A percentile compares a stretch with the other conserved stretches of the same genome.
Conservation (phyloP, 139 green algal genomes). For the Diplosphaera chodatii region DNA sequence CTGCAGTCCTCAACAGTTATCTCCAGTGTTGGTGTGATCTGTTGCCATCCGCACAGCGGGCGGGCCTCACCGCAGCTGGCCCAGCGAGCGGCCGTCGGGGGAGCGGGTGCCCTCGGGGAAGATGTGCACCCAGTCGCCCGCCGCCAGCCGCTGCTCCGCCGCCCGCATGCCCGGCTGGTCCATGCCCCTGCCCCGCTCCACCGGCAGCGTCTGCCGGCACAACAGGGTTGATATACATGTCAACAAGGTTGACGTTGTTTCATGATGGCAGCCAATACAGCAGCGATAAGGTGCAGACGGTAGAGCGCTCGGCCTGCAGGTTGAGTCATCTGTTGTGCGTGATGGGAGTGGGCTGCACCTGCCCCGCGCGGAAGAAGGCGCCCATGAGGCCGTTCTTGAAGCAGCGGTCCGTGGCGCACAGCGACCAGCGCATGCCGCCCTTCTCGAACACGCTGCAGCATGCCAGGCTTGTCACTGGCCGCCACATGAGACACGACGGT, state of each 20-base stretch:
- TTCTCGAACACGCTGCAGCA: slow-evolving; percentile 36
- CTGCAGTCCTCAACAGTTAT: no score
- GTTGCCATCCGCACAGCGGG: no score
- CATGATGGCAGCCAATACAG: no score
- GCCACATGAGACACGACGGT: no score
- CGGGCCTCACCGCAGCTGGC: slow-evolving; percentile 47
- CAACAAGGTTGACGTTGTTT: no score
- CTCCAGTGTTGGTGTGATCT: no score
- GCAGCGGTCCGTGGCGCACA: slow-evolving; percentile 88
- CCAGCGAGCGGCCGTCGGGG: slow-evolving; percentile 46
- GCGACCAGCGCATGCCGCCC: slow-evolving; percentile 61
- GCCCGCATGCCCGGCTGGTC: slow-evolving; percentile 69
- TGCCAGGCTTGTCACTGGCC: no score
- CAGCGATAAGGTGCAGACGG: no score
- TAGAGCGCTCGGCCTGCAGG: no score
- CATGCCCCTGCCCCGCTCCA: slow-evolving; percentile 77
- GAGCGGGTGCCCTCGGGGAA: slow-evolving; percentile 87
- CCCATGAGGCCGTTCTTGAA: slow-evolving; percentile 59
- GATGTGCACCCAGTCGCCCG: slow-evolving; percentile 89
- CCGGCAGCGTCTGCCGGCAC: slow-evolving; percentile 55
- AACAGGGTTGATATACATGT: no score
- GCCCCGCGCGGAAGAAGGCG: slow-evolving; percentile 71
- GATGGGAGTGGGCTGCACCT: no score
- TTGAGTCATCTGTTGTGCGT: no score
- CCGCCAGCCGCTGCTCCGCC: slow-evolving; percentile 46